Conservation (phyloP, 2,329 filamentous ascomycete species). For the Fusarium lyarnte region DNA sequence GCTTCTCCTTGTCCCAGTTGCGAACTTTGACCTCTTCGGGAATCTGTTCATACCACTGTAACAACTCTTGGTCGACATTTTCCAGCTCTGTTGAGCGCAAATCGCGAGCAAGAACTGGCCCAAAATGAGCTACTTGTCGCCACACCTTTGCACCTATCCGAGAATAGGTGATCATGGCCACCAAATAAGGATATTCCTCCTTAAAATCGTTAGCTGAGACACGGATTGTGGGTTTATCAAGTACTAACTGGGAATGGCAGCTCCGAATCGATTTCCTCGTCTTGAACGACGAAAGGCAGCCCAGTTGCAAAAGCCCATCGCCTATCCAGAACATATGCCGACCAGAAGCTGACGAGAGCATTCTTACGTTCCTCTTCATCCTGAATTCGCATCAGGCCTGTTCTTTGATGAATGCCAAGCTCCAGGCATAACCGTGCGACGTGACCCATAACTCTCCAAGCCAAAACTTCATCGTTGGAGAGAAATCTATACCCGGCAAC, state of each 20-base stretch:
- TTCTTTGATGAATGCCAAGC: slow-evolving; percentile 82
- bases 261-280: slow-evolving; percentile 83
- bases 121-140: slow-evolving; percentile 78
- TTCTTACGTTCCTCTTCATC: slow-evolving; percentile 74
- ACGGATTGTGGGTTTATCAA: neutral
- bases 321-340: slow-evolving; percentile 84
- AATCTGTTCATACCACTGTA: slow-evolving; percentile 86
- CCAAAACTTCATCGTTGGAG: slow-evolving; percentile 83
- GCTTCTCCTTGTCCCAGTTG: slow-evolving; percentile 66
- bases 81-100: slow-evolving; percentile 79
- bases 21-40: slow-evolving; percentile 67
- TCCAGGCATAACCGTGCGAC: slow-evolving; percentile 82
- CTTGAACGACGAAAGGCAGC: slow-evolving; percentile 84
- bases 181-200: slow-evolving; percentile 74
- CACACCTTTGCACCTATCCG: slow-evolving; percentile 87
- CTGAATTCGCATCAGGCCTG: slow-evolving; percentile 75
- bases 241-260: slow-evolving; percentile 79
- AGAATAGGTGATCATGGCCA: slow-evolving; percentile 86
- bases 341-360: slow-evolving; percentile 83
- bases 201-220: slow-evolving; percentile 37
- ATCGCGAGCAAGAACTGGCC: slow-evolving; percentile 67
- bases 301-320: slow-evolving; percentile 92
- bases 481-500: slow-evolving; percentile 80
- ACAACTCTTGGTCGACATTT: slow-evolving; percentile 81
- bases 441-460: slow-evolving; percentile 88